phyloP scores from a whole-genome alignment of 2,329 filamentous ascomycete genomes.

The Talaromyces sp. region DNA sequence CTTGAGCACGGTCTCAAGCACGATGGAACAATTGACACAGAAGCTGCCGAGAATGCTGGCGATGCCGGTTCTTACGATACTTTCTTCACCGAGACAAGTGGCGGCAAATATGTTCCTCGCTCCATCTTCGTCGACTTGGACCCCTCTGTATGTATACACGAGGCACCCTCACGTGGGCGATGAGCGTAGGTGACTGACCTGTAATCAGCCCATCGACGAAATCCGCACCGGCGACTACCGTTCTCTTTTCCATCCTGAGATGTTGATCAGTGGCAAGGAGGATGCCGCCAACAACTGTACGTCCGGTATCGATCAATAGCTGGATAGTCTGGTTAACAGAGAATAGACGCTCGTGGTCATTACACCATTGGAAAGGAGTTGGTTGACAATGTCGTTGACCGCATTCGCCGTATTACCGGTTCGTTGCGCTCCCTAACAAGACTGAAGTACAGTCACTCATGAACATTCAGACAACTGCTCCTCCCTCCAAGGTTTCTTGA shows the following conservation, averaged over 20 bases:
- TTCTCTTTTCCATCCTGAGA: conserved; percentile 63
- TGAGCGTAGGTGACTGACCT: conserved; percentile 16
- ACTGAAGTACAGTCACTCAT: background rate
- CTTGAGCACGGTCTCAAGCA: conserved; percentile 63
- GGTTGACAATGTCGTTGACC: conserved; percentile 61
- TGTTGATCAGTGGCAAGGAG: conserved; percentile 65
- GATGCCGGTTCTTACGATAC: conserved; percentile 61
- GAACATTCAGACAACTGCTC: conserved; percentile 57
- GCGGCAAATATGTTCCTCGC: conserved; percentile 65
- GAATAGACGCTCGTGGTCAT: conserved; percentile 62
- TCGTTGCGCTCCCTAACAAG: conserved; percentile 22
- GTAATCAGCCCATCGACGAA: conserved; percentile 59
- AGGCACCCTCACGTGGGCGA: background rate
- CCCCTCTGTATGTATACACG: conserved; percentile 51
- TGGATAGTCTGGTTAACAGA: conserved; percentile 19
- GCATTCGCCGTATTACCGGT: conserved; percentile 63
- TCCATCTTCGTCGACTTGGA: conserved; percentile 67
- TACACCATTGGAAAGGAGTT: conserved; percentile 68
- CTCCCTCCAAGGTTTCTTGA: conserved; percentile 64
- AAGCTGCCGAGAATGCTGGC: conserved; percentile 48
- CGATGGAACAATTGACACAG: conserved; percentile 58
- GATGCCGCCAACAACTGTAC: conserved; percentile 67
- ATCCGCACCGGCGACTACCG: conserved; percentile 63
- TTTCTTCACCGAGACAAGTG: conserved; percentile 64
- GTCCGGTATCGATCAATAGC: conserved; percentile 19